Evolutionary conservation across 495 filamentous ascomycete genomes (phyloP).

Genomic region (Glonium stellatum): DNA sequence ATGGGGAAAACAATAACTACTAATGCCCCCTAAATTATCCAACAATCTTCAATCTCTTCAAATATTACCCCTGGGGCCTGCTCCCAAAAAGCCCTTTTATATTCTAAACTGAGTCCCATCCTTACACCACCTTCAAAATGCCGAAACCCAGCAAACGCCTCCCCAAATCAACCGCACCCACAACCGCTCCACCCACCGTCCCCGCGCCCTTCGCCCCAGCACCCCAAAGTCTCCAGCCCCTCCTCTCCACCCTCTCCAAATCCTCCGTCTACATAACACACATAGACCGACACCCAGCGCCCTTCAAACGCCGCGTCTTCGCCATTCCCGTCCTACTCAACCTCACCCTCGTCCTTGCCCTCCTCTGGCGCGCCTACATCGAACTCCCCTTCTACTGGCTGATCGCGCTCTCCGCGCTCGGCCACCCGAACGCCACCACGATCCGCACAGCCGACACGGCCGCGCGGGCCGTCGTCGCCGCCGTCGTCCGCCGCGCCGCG

Average conservation of each 20-base stretch:
- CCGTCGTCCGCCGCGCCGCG: conserved; percentile 48
- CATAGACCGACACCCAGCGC: conserved; percentile 56
- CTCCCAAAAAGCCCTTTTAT: too few species aligned
- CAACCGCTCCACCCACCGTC: conserved; percentile 12
- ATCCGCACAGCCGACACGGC: conserved; percentile 40
- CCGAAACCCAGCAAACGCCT: conserved; percentile 5
- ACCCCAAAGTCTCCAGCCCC: conserved; percentile 50
- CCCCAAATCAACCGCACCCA: conserved; percentile 8
- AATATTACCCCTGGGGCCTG: too few species aligned
- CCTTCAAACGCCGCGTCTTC: conserved; percentile 72
- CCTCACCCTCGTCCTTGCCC: conserved; percentile 48
- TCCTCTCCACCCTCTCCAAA: conserved; percentile 54
- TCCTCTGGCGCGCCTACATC: conserved; percentile 54
- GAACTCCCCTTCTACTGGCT: conserved; percentile 60
- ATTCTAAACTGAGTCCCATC: too few species aligned
- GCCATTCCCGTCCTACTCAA: conserved; percentile 65
- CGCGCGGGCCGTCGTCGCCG: conserved; percentile 39
- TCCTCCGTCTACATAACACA: conserved; percentile 70
- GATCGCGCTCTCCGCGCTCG: conserved; percentile 39
- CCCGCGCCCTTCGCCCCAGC: conserved; percentile 59
- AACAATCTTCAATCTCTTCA: too few species aligned
- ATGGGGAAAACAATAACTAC: too few species aligned
- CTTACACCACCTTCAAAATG: not conserved
- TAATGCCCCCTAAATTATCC: too few species aligned
- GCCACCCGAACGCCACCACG: conserved; percentile 21